Percentiles rank a stretch among this genome's conserved stretches.
Conservation (phyloP, 805 yeast genomes). For the Yarrowia divulgata region DNA sequence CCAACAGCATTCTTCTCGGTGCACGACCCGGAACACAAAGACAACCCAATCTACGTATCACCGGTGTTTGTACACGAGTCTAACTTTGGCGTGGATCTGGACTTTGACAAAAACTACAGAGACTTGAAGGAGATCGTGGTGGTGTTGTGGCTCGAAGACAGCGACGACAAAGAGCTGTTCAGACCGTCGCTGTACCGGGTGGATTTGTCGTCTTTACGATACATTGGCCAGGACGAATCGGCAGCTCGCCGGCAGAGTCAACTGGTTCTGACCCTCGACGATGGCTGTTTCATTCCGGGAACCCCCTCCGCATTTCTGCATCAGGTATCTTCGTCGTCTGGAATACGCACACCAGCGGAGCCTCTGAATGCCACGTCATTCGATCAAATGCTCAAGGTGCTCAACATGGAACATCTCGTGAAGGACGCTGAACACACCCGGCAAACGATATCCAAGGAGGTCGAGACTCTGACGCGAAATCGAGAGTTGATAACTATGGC, state of each 20-base stretch:
- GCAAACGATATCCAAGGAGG: slow-evolving; percentile 9
- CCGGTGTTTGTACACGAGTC: slow-evolving; percentile 25
- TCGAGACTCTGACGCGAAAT: slow-evolving; percentile 20
- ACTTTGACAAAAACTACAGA: slow-evolving; percentile 22
- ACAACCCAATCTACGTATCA: slow-evolving; percentile 29
- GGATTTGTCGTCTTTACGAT: slow-evolving; percentile 9
- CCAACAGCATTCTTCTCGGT: slow-evolving; percentile 28
- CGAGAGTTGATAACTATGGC: slow-evolving; percentile 10
- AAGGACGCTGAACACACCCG: slow-evolving; percentile 25
- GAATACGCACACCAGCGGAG: slow-evolving; percentile 31
- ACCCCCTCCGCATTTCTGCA: slow-evolving; percentile 12
- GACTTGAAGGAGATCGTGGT: slow-evolving; percentile 17
- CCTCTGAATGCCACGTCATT: slow-evolving; percentile 17
- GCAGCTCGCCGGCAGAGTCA: slow-evolving; percentile 9
- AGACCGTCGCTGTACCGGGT: background rate
- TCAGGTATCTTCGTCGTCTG: slow-evolving; percentile 20
- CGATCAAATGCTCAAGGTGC: slow-evolving; percentile 34
- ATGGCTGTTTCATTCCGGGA: slow-evolving; percentile 30
- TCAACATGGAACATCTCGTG: slow-evolving; percentile 34
- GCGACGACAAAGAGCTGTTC: slow-evolving; percentile 7
- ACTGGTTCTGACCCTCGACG: slow-evolving; percentile 11
- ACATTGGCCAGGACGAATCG: slow-evolving; percentile 33
- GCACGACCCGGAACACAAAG: slow-evolving; percentile 17
- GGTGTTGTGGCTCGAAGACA: slow-evolving; percentile 20
- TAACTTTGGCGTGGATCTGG: slow-evolving; percentile 20